phyloP scores from a whole-genome alignment of 208 protist genomes.

The Trichomonas tenax region DNA sequence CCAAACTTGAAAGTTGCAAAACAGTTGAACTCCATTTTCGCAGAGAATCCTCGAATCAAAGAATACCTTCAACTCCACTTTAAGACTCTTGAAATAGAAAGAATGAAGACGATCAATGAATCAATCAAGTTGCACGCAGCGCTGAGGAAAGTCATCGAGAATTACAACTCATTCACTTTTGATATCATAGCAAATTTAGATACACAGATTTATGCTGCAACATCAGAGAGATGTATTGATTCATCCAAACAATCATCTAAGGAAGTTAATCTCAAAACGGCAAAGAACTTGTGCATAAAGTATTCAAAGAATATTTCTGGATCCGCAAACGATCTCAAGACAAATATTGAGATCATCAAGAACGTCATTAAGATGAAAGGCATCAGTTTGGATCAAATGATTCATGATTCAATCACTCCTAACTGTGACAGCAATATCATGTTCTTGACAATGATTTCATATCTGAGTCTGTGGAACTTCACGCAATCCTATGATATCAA shows the following conservation, averaged over 20 bases:
- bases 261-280: background rate
- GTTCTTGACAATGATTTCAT: background rate
- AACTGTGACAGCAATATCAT: background rate
- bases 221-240: background rate
- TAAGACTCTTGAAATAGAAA: background rate
- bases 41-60: background rate
- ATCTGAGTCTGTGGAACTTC: background rate
- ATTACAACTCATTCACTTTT: background rate
- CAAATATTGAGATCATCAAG: background rate
- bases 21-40: background rate
- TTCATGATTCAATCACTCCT: background rate
- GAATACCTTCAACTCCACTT: background rate
- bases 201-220: background rate
- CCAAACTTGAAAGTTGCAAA: background rate
- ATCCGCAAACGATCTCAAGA: background rate
- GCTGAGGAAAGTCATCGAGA: background rate
- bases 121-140: background rate
- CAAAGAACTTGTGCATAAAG: background rate
- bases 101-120: background rate
- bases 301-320: background rate
- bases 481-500: background rate
- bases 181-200: background rate
- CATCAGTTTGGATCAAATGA: background rate
- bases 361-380: background rate
- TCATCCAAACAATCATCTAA: background rate